Conservation (phyloP, 1,284 basidiomycete species). For the Sphaerobolus stellatus region DNA sequence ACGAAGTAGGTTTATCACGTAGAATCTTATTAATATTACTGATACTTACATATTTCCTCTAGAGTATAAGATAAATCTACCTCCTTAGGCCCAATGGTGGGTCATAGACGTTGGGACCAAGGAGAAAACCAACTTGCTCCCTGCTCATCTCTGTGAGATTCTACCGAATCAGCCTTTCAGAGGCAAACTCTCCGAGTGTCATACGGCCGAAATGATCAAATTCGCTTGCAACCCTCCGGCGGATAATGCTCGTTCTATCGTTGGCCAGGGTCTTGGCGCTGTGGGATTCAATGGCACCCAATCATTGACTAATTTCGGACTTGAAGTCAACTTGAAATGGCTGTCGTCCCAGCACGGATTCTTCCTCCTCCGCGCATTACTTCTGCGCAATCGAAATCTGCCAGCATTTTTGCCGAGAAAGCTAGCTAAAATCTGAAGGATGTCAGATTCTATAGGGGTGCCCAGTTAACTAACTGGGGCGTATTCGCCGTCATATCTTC, state of each 20-base stretch:
- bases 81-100: conserved; percentile 33
- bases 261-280: conserved; percentile 51
- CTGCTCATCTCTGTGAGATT: conserved; percentile 70
- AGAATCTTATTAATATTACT: background rate
- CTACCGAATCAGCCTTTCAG: conserved; percentile 65
- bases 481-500: conserved; percentile 61
- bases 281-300: conserved; percentile 60
- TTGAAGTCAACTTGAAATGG: conserved; percentile 64
- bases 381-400: conserved; percentile 46
- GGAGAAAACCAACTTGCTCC: conserved; percentile 49
- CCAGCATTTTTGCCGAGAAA: conserved; percentile 47
- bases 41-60: conserved; percentile 4
- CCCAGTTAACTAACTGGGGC: conserved; percentile 54
- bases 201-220: conserved; percentile 67
- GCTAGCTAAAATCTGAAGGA: conserved; percentile 72
- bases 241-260: conserved; percentile 60
- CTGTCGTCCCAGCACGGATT: conserved; percentile 70
- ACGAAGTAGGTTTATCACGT: conserved; percentile 45
- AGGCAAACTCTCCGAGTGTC: conserved; percentile 61
- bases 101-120: conserved; percentile 59
- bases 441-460: conserved; percentile 62
- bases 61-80: conserved; percentile 67
- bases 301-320: conserved; percentile 52
- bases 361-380: conserved; percentile 57
- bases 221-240: conserved; percentile 67